Conservation (phyloP, 345 rosid genomes). For the Microcos paniculata region DNA sequence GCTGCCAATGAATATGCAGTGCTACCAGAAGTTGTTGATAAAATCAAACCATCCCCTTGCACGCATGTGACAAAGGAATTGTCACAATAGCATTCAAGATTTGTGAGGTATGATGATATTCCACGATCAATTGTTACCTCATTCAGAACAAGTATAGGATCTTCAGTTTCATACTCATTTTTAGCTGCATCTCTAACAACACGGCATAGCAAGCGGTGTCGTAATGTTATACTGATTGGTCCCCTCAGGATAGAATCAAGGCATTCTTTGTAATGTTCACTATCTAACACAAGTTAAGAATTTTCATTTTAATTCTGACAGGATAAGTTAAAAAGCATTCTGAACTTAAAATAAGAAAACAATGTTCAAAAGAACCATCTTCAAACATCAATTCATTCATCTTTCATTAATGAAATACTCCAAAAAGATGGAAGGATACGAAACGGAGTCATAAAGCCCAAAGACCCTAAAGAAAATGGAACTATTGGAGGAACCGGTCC, state of each 20-base stretch:
- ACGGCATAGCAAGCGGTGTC: constrained; percentile 83
- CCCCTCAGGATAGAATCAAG: constrained; percentile 79
- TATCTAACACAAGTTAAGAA: constrained; percentile 61
- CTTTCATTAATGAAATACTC: constrained; percentile 1
- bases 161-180: constrained; percentile 73
- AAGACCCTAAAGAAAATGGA: constrained; percentile 93
- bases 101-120: constrained; percentile 88
- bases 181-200: constrained; percentile 81
- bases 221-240: constrained; percentile 88
- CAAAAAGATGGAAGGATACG: constrained; percentile 60
- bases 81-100: constrained; percentile 97
- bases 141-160: constrained; percentile 75
- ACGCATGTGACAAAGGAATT: constrained; percentile 91
- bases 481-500: constrained; percentile 99
- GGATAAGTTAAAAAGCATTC: neutral
- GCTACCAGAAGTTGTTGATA: constrained; percentile 98
- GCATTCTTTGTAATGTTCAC: constrained; percentile 79
- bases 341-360: neutral
- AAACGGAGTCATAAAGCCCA: constrained; percentile 99
- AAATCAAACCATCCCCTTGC: constrained; percentile 96
- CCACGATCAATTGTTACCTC: constrained; percentile 99
- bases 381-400: neutral
- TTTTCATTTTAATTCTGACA: neutral
- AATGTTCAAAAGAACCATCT: neutral
- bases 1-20: constrained; percentile 99